Conservation (phyloP, 2,329 filamentous ascomycete species). For the Helicocarpus griseus region DNA sequence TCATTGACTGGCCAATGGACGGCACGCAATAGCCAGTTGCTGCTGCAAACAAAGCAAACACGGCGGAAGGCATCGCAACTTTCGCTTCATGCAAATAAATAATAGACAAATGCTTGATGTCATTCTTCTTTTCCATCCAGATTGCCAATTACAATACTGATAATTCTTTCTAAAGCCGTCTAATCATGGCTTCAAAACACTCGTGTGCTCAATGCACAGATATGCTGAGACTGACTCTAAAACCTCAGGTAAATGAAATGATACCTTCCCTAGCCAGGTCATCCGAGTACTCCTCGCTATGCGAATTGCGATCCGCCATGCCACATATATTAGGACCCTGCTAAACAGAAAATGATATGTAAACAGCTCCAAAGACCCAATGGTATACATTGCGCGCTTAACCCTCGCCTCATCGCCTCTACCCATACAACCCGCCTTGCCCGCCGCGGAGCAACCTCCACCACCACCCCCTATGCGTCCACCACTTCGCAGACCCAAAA, state of each 20-base stretch:
- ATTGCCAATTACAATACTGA: conserved; percentile 18
- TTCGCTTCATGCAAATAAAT: background rate
- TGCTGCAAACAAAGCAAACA: conserved; percentile 26
- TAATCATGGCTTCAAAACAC: background rate
- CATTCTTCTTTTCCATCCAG: background rate
- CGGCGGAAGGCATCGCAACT: background rate
- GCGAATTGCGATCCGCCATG: too few species aligned
- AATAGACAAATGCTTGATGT: background rate
- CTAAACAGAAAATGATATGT: background rate
- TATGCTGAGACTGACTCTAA: background rate
- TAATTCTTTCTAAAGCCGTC: conserved; percentile 14
- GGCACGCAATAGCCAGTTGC: too few species aligned
- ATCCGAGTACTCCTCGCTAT: background rate
- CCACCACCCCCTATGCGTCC: background rate
- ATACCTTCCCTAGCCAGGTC: background rate
- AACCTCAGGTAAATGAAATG: conserved; percentile 2
- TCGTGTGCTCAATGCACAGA: background rate
- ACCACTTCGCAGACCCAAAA: background rate
- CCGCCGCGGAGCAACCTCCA: background rate
- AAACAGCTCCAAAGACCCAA: background rate
- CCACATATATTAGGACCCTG: background rate
- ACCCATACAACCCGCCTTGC: background rate
- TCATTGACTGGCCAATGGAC: background rate
- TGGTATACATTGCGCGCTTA: background rate
- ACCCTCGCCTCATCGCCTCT: background rate